Conservation (phyloP, 495 filamentous ascomycete genomes). For the Penicillium macrosclerotiorum region DNA sequence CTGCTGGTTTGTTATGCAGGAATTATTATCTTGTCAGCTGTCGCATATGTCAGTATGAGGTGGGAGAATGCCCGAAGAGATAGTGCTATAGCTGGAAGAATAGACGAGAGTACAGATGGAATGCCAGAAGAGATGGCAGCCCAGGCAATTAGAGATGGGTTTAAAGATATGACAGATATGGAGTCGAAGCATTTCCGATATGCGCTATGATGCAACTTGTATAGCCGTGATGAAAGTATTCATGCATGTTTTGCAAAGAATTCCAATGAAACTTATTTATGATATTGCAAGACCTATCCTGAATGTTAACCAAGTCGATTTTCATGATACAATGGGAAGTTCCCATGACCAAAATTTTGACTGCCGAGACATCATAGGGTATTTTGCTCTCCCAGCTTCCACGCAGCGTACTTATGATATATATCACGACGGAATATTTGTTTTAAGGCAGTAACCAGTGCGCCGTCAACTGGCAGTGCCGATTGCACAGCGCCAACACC, state of each 20-base stretch:
- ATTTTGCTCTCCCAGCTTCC: no score
- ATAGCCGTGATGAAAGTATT: background rate
- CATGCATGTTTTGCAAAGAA: background rate
- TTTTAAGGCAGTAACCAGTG: constrained; percentile 30
- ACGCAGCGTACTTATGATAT: constrained; percentile 30
- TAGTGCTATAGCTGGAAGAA: constrained; percentile 8
- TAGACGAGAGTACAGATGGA: constrained; percentile 4
- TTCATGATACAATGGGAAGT: no score
- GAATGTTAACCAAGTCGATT: no score
- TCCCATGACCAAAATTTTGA: no score
- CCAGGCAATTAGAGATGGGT: constrained; percentile 38
- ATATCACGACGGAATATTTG: constrained; percentile 43
- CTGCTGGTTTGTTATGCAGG: constrained; percentile 36
- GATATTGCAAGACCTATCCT: no score
- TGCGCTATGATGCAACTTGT: constrained; percentile 26
- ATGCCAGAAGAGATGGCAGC: constrained; percentile 13
- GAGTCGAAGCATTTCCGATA: constrained; percentile 46
- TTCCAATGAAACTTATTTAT: background rate
- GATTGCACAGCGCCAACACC: constrained; percentile 39
- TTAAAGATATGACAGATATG: constrained; percentile 49
- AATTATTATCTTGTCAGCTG: constrained; percentile 24
- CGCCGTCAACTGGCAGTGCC: constrained; percentile 32
- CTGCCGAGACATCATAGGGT: no score
- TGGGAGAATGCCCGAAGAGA: constrained; percentile 29
- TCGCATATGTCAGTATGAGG: constrained; percentile 27